Evolutionary conservation across 202 grass and related monocot species (phyloP), one percentile per base, ranked within the genome.

Genomic region (Alloteropsis angusta): DNA sequence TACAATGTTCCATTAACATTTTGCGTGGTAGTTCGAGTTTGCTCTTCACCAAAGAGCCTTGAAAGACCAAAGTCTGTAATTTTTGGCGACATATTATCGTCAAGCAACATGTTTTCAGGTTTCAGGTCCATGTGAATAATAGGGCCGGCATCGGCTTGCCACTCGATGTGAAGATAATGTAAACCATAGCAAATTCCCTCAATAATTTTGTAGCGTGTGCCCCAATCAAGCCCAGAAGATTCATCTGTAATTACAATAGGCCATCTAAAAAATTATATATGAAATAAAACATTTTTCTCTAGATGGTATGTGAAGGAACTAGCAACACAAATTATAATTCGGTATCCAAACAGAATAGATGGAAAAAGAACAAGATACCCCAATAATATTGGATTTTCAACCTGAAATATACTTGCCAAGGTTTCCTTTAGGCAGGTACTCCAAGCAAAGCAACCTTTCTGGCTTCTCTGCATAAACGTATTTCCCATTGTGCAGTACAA

Each of bases 51-150:
- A 5, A 87, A 87, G 35, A 87, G 22, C 23, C 65, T 82, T 44
- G 79, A 54, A 6, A 87, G 21, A 9, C 85, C 79, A 23, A 87
- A 87, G 70, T 87, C 85, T 5, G 85, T 69, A 42, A 87, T 87
- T 82, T 87, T 87, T 3, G 85, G 79, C 65, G 28, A 6, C 65
- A 47, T 68, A 46, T 68, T 30, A 3, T 9, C 7, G 22, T 68
- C 42, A 0, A 68, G 10, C 43, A 87, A n/a, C 11, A 87, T 77
- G 41, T 87, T 87, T 18, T 1, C 23, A 1, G 85, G 43, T 50
- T 87, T 87, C 5, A 87, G 36, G 15, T 86, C 84, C 5, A 48
- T 62, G 17, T 86, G 84, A 67, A 86, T 68, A 18, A 86, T 68
- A 38, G 68, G 45, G 9, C 28, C 28, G 28, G 68, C n/a, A 52